A percentile compares a stretch with the other conserved stretches of the same genome.
phyloP scores from a whole-genome alignment of 192 early-diverging fungal genomes.

The Backusella psychrophila region DNA sequence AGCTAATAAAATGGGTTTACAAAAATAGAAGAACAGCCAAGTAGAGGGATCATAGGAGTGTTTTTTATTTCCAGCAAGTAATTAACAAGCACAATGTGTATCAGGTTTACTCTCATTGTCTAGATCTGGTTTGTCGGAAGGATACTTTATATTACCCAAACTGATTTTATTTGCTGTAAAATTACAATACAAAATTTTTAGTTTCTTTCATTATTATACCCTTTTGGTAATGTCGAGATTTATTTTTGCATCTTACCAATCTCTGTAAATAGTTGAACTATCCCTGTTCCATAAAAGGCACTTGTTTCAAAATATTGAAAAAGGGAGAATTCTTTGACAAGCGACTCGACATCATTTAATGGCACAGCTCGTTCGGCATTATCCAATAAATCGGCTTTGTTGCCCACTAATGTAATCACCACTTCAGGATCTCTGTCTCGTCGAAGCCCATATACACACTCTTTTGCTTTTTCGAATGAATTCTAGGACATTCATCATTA shows the following conservation, averaged over 20 bases:
- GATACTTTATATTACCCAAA: conserved; percentile 28
- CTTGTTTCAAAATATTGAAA: conserved; percentile 89
- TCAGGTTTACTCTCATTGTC: background rate
- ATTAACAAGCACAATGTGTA: background rate
- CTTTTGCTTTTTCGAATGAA: conserved; percentile 91
- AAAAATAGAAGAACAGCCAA: background rate
- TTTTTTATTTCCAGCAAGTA: background rate
- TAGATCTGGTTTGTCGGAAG: background rate
- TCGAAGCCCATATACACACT: conserved; percentile 97
- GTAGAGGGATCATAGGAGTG: background rate
- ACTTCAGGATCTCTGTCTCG: conserved; percentile 93
- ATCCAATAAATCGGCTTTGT: conserved; percentile 84
- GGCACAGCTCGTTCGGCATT: conserved; percentile 26
- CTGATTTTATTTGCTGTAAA: conserved; percentile 22
- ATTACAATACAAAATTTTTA: background rate
- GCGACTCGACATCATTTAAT: conserved; percentile 42
- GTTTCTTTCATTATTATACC: background rate
- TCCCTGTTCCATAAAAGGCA: conserved; percentile 82
- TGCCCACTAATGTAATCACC: conserved; percentile 94
- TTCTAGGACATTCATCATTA: conserved; percentile 32
- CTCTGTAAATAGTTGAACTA: conserved; percentile 90
- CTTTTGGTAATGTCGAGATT: background rate
- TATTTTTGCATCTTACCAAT: conserved; percentile 44
- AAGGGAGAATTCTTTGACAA: conserved; percentile 56
- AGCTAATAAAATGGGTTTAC: background rate